Conservation (phyloP, 2,329 filamentous ascomycete species). For the Pyrenochaeta sp. region DNA sequence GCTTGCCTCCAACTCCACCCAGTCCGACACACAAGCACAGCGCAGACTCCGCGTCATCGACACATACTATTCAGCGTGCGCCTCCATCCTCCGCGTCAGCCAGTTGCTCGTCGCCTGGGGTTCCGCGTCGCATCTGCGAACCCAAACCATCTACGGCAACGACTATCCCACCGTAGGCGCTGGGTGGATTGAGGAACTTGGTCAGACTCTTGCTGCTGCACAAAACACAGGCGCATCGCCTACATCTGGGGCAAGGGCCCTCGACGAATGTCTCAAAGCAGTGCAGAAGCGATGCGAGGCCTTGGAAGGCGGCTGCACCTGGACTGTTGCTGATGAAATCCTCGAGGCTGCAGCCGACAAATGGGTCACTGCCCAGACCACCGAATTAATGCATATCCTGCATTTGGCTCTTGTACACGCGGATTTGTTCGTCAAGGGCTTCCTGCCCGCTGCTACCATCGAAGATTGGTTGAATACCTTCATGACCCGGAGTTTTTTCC, state of each 20-base stretch:
- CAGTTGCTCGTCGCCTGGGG: slow-evolving; percentile 47
- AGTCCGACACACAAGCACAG: slow-evolving; percentile 68
- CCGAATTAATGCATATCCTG: slow-evolving; percentile 76
- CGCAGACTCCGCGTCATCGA: slow-evolving; percentile 73
- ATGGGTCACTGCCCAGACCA: slow-evolving; percentile 70
- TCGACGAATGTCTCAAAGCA: slow-evolving; percentile 57
- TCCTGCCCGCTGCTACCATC: slow-evolving; percentile 38
- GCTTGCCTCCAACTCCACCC: slow-evolving; percentile 23
- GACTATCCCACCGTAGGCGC: slow-evolving; percentile 40
- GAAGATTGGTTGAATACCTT: slow-evolving; percentile 44
- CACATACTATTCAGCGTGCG: slow-evolving; percentile 75
- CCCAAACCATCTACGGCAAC: slow-evolving; percentile 33
- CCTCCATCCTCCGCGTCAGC: slow-evolving; percentile 55
- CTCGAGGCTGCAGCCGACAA: slow-evolving; percentile 65
- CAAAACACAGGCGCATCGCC: slow-evolving; percentile 53
- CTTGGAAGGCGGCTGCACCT: slow-evolving; percentile 53
- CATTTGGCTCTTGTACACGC: slow-evolving; percentile 76
- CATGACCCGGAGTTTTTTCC: slow-evolving; percentile 64
- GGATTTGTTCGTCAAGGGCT: slow-evolving; percentile 56
- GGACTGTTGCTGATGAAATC: slow-evolving; percentile 57
- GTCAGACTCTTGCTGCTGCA: slow-evolving; percentile 33
- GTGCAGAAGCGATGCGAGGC: slow-evolving; percentile 57
- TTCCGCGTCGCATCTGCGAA: slow-evolving; percentile 35
- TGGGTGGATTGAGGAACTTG: slow-evolving; percentile 43
- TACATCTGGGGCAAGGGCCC: slow-evolving; percentile 20